phyloP scores from a whole-genome alignment of 768 basidiomycete genomes.

The Podaxis sp. region DNA sequence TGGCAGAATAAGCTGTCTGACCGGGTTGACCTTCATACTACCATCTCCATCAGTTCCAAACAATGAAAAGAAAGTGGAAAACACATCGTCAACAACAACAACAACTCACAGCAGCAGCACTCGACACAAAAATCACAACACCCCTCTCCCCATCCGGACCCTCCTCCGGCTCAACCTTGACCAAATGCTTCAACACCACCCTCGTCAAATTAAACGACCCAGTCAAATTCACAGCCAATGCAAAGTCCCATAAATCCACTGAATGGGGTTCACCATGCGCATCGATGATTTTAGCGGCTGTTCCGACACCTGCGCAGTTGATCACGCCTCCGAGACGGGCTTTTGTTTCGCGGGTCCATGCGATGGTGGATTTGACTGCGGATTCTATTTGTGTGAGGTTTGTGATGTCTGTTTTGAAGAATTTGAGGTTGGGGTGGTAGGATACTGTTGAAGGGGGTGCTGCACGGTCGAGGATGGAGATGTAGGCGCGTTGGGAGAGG shows the following conservation, averaged over 20 bases:
- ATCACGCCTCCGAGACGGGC: slow-evolving; percentile 54
- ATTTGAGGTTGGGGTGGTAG: slow-evolving; percentile 27
- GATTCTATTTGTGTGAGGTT: slow-evolving; percentile 29
- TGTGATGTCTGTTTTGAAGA: slow-evolving; percentile 38
- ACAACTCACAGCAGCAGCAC: slow-evolving; percentile 44
- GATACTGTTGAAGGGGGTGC: slow-evolving; percentile 26
- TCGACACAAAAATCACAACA: slow-evolving; percentile 53
- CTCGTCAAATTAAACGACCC: slow-evolving; percentile 59
- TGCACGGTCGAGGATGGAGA: slow-evolving; percentile 49
- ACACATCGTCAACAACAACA: neutral
- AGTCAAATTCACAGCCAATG: slow-evolving; percentile 50
- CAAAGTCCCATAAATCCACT: slow-evolving; percentile 47
- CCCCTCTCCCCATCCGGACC: slow-evolving; percentile 50
- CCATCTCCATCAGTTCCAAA: neutral
- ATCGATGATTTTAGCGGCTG: slow-evolving; percentile 41
- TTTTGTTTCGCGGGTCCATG: slow-evolving; percentile 37
- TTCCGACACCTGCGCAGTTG: slow-evolving; percentile 54
- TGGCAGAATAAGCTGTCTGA: slow-evolving; percentile 51
- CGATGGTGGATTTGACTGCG: slow-evolving; percentile 33
- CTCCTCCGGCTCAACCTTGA: slow-evolving; percentile 40
- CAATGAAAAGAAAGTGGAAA: neutral
- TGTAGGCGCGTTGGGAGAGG: slow-evolving; percentile 35
- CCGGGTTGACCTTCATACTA: slow-evolving; percentile 57
- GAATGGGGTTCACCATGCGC: slow-evolving; percentile 41
- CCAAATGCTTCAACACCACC: slow-evolving; percentile 45